Base-by-base conservation (phyloP, 2,329 filamentous ascomycete species). In the Hawksworthiomyces lignivorus region DNA sequence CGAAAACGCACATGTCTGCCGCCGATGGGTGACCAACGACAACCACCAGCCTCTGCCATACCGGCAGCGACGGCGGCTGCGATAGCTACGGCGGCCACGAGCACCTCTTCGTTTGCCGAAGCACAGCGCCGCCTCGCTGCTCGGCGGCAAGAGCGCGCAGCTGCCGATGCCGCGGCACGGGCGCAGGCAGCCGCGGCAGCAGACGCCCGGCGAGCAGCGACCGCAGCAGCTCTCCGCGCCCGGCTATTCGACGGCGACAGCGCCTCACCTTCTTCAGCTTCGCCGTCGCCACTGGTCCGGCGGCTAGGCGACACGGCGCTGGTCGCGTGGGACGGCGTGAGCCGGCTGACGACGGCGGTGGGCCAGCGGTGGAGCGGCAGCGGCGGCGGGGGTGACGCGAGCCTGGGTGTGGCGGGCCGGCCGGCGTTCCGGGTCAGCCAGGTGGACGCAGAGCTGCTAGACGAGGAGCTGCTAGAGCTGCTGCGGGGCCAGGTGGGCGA, bases 401-500 rank as follows among this genome's bases (percentile, higher is more conserved):
- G 17, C 29, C 81, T 83, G 6, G 79, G 84, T 46, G 81, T 88
- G 56, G 87, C 87, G 33, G 90, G 85, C 19, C 72, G 80, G 14
- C 90, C 92, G 5, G 82, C 86, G 10, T 96, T 95, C 60, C 82
- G 92, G 41, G 92, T 98, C 21, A 88, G 90, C 21, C 92, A 98
- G 64, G 87, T 97, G 32, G 92, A 98, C 62, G 88, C 92, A 28
- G 92, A 97, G 62, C 70, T 98, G 37, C 73, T 98, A 15, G 92
- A 98, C 61, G 87, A 95, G 57, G 92, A 97, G 65, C 72, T 98
- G 34, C 71, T 97, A 19, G 77, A 78, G n/a, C 72, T 97, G 50
- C 69, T 98, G 45, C 88, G 85, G 57, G 78, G 75, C 6, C 90
- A 98, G 63, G 87, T 92, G 24, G 83, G 80, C 51, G 87, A 96